These are phyloP conservation scores for Penicillium thymicola DNA, from an alignment of 2,329 filamentous ascomycete genomes.

Conservation along the genomic window DNA sequence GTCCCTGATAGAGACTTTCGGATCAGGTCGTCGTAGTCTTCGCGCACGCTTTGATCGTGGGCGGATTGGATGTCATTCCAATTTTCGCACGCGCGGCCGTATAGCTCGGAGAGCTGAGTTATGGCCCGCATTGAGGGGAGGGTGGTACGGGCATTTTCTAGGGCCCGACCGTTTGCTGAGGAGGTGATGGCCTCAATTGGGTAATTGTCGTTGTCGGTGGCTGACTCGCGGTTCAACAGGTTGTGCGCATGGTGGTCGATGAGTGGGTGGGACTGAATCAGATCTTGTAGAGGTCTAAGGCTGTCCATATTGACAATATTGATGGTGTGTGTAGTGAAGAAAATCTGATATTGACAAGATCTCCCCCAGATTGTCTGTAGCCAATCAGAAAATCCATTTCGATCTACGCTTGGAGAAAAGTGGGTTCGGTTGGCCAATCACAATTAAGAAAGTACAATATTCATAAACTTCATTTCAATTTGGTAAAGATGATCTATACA, in stretches of 20 bases:
- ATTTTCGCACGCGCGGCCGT: conserved; percentile 58
- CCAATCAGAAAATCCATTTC: not conserved
- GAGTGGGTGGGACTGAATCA: conserved; percentile 42
- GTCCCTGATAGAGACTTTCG: conserved; percentile 67
- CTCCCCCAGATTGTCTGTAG: not conserved
- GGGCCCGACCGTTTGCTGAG: conserved; percentile 67
- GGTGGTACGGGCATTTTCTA: conserved; percentile 59
- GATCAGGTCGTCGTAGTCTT: conserved; percentile 57
- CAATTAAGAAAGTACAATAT: not conserved
- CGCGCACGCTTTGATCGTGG: conserved; percentile 46
- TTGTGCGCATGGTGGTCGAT: conserved; percentile 51
- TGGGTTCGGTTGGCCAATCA: not conserved
- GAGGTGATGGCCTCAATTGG: conserved; percentile 64
- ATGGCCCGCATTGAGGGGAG: conserved; percentile 69
- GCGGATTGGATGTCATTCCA: conserved; percentile 58
- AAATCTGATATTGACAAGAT: not conserved
- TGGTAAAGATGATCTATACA: not conserved
- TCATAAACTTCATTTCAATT: not conserved
- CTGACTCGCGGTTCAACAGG: conserved; percentile 35
- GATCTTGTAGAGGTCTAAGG: conserved; percentile 31
- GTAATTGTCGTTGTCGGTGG: conserved; percentile 34
- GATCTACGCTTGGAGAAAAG: not conserved
- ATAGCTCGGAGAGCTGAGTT: conserved; percentile 63
- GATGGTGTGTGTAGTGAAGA: not conserved
- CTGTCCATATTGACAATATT: conserved; percentile 19